Conservation (phyloP, 257 asterid species). For the Solanum commersonii region DNA sequence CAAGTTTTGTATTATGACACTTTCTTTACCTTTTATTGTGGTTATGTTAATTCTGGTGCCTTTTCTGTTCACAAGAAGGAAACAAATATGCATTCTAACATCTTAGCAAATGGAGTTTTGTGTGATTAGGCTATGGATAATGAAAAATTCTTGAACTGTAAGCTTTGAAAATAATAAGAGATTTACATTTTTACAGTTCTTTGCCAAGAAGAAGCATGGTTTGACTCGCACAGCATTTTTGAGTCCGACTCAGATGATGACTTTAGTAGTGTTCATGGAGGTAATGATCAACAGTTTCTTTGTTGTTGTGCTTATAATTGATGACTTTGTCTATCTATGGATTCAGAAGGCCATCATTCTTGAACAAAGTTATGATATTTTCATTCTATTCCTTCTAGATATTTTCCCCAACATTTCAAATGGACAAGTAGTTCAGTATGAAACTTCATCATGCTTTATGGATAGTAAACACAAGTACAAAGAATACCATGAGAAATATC, state of each 20-base stretch:
- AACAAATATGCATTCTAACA: background rate
- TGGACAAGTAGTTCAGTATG: conserved; percentile 71
- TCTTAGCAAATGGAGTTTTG: background rate
- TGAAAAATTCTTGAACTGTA: background rate
- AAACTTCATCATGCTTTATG: conserved; percentile 48
- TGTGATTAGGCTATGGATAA: background rate
- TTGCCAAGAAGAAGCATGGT: conserved; percentile 85
- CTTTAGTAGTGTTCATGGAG: conserved; percentile 82
- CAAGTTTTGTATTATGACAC: background rate
- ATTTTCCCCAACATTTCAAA: conserved; percentile 32
- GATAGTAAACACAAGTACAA: conserved; percentile 43
- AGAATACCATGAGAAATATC: conserved; percentile 42
- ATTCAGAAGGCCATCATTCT: background rate
- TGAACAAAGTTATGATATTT: background rate
- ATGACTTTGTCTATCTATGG: background rate
- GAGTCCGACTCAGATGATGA: conserved; percentile 97
- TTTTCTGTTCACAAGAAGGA: background rate
- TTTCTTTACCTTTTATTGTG: background rate
- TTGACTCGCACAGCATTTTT: conserved; percentile 75
- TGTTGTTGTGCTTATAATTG: background rate
- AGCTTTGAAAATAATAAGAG: background rate
- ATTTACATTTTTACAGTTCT: conserved; percentile 38
- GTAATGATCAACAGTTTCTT: conserved; percentile 24
- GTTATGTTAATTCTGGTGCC: background rate
- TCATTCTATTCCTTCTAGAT: conserved; percentile 28